Evolutionary conservation across 306 rosid genomes (phyloP), one percentile per base, ranked within the genome.

Genomic region (Pterocarpus macrocarpus): DNA sequence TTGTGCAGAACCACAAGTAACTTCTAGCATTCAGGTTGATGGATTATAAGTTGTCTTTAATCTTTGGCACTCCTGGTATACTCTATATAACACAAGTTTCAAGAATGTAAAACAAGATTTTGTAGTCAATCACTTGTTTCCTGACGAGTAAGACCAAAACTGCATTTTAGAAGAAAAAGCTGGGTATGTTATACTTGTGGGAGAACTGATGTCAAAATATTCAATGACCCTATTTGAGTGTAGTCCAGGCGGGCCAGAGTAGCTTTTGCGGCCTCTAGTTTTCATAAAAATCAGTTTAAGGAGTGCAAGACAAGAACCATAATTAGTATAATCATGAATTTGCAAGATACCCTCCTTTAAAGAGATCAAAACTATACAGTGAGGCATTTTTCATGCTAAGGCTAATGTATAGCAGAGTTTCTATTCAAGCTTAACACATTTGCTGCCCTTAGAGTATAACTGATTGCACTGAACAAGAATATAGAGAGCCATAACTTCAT

Each of bases 1-100:
- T 89, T 92, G 92, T 53, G 84, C 85, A 35, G 86, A 84, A 36
- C 12, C 76, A 14, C 91, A 88, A 80, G 91, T 90, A 15, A 86
- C 89, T 69, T 92, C 95, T 49, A 90, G 64, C 92, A 90, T 90
- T 93, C 97, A 92, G 38, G 95, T 84, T 43, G 95, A 91, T 2
- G 95, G 95, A 79, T 92, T 92, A 34, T 90, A 82, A 22, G 69
- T 89, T 88, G 70, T 90, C 89, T 84, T 59, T 90, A 8, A 92
- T 92, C 74, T 87, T 75, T 5, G 90, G 89, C 34, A 90, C 91
- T 76, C 95, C 91, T 1, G 89, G 90, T 75, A 89, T 86, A 64
- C 85, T 81, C 97, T 92, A 35, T 39, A 76, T 30, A 61, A 13
- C 69, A 73, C 39, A 83, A 72, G 52, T 28, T 44, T 22, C 79